Evolutionary conservation across 2,329 filamentous ascomycete species (phyloP), one percentile per base, ranked within the genome.

Genomic region (Fusarium praegraminearum): DNA sequence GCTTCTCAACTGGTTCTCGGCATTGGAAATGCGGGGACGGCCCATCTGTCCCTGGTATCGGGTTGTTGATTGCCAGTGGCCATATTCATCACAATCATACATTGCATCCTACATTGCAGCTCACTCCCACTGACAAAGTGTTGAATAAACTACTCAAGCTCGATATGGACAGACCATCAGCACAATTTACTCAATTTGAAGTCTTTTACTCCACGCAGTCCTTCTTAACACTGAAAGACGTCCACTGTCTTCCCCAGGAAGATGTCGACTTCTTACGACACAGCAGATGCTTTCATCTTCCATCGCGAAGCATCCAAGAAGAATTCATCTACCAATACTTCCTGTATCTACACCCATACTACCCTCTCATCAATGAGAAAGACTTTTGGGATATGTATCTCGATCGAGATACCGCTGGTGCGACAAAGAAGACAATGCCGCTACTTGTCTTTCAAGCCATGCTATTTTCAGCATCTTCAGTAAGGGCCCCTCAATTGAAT

Each of bases 371-470:
- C 7, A 44, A 70, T 2, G 67, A 70, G 30, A 50, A 54, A 3
- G 52, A 70, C 3, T 71, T 70, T 10, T 70, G 67, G 67, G 41
- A 67, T 13, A 57, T 70, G 67, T 71, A 71, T 13, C n/a, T 61
- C 12, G 20, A 22, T 1, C 9, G 30, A 18, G n/a, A 36, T 24
- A 22, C 12, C 3, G n/a, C 18, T 5, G 13, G 32, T 8, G 24
- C 9, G 2, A 12, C 13, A 38, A 8, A 24, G 7, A 47, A 33
- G 1, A 32, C 47, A 4, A 65, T 71, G 58, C 46, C 67, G 3
- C 30, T 70, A 2, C 67, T 70, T 2, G 35, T 64, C 0, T 64
- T 64, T 4, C 62, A 64, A 32, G 60, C 62, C 4, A 70, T 70
- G 63, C 36, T 71, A 3, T 70, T 70, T 20, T 67, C 67, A 5